Percentiles rank a stretch among this genome's conserved stretches.
phyloP scores from a whole-genome alignment of 768 basidiomycete genomes.

The Harrya chromipes region DNA sequence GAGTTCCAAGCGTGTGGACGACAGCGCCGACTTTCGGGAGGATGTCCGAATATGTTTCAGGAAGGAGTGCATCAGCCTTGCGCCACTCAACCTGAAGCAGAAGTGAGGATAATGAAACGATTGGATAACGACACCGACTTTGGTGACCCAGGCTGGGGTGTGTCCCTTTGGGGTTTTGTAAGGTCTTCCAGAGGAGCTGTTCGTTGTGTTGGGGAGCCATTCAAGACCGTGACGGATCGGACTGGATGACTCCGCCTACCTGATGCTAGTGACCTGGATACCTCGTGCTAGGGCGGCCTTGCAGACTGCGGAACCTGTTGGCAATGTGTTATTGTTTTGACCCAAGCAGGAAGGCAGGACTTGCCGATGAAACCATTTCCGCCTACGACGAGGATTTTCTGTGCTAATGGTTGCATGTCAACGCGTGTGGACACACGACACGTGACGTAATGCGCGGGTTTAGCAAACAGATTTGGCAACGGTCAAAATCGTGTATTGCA shows the following conservation, averaged over 20 bases:
- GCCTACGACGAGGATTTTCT: conserved; percentile 88
- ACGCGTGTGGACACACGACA: neutral
- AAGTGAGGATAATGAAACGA: conserved; percentile 6
- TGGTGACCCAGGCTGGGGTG: conserved; percentile 77
- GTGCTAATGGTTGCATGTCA: conserved; percentile 32
- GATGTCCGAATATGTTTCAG: conserved; percentile 66
- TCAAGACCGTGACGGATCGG: neutral
- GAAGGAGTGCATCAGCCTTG: conserved; percentile 76
- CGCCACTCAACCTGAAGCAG: conserved; percentile 77
- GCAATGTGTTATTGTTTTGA: conserved; percentile 1
- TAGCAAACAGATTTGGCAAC: too few relatives aligned
- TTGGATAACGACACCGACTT: conserved; percentile 43
- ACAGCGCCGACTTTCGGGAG: conserved; percentile 70
- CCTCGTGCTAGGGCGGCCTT: conserved; percentile 82
- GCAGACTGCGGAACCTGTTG: conserved; percentile 87
- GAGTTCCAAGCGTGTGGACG: conserved; percentile 90
- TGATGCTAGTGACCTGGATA: conserved; percentile 85
- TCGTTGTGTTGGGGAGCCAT: neutral
- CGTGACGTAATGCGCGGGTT: neutral
- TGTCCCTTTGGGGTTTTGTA: conserved; percentile 90
- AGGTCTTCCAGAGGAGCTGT: conserved; percentile 82
- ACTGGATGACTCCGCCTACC: conserved; percentile 41
- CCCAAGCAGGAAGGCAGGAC: conserved; percentile 5
- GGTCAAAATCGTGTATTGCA: neutral
- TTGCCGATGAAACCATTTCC: conserved; percentile 96